phyloP scores from a whole-genome alignment of 306 rosid species.

The Vigna mungo region DNA sequence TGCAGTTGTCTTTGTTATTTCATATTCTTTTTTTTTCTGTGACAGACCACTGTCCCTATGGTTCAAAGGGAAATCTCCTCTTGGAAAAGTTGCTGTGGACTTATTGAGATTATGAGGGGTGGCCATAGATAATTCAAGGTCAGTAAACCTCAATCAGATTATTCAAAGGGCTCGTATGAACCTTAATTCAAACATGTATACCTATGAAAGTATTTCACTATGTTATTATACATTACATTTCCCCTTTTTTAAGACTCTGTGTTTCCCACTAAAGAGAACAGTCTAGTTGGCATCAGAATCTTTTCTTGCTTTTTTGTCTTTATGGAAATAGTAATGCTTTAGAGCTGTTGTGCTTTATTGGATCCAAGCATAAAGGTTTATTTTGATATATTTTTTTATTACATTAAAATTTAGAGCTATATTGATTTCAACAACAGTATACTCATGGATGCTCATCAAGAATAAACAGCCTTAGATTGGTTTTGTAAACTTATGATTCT shows the following conservation, averaged over 20 bases:
- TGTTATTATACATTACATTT: not conserved
- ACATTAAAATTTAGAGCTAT: too few relatives aligned
- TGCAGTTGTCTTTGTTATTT: not conserved
- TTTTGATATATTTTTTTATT: too few relatives aligned
- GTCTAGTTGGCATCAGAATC: constrained; percentile 30
- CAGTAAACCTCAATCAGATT: constrained; percentile 11
- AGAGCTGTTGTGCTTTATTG: not conserved
- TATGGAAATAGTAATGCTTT: not conserved
- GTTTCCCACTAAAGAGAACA: constrained; percentile 15
- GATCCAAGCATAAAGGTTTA: too few relatives aligned
- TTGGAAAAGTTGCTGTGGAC: constrained; percentile 83
- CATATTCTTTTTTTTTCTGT: constrained; percentile 28
- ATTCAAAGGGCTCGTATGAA: not conserved
- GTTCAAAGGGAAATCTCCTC: constrained; percentile 50
- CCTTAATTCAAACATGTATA: not conserved
- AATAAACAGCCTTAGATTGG: too few relatives aligned
- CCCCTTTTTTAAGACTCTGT: not conserved
- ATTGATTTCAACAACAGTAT: too few relatives aligned
- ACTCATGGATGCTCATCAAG: too few relatives aligned
- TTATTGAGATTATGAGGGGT: constrained; percentile 58
- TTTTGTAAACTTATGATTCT: too few relatives aligned
- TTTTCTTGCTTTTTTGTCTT: not conserved
- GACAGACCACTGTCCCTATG: constrained; percentile 46
- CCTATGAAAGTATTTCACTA: not conserved
- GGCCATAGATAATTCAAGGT: constrained; percentile 66